Percentiles rank a stretch among this genome's conserved stretches.
phyloP scores from a whole-genome alignment of 2,329 filamentous ascomycete genomes.

The Ophiostoma sp. region DNA sequence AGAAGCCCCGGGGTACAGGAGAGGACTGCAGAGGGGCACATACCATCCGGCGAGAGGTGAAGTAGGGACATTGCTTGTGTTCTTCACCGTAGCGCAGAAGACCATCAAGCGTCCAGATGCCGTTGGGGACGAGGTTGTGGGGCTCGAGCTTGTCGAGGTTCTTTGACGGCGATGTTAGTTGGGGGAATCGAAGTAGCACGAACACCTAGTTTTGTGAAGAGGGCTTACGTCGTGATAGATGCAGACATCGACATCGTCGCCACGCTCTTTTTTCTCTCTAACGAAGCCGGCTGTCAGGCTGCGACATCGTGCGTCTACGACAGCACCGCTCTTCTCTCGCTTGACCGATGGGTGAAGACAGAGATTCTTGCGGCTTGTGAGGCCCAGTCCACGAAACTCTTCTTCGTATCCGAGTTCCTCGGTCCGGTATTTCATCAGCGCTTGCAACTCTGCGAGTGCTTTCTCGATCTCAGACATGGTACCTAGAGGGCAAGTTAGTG shows the following conservation, averaged over 20 bases:
- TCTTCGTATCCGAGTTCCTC: slow-evolving; percentile 85
- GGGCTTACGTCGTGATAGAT: slow-evolving; percentile 79
- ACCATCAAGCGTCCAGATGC: slow-evolving; percentile 91
- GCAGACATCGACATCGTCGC: slow-evolving; percentile 90
- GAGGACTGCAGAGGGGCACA: slow-evolving; percentile 27
- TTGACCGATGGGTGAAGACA: slow-evolving; percentile 96
- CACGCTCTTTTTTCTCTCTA: slow-evolving; percentile 92
- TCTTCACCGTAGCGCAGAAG: slow-evolving; percentile 86
- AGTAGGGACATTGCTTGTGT: slow-evolving; percentile 96
- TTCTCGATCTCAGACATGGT: slow-evolving; percentile 99
- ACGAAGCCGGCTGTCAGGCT: slow-evolving; percentile 95
- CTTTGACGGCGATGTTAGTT: slow-evolving; percentile 35
- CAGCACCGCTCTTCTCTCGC: slow-evolving; percentile 85
- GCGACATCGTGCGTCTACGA: slow-evolving; percentile 93
- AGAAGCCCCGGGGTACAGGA: background rate
- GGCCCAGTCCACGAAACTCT: slow-evolving; percentile 83
- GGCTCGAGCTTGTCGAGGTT: slow-evolving; percentile 93
- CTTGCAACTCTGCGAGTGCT: slow-evolving; percentile 83
- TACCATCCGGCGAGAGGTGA: slow-evolving; percentile 90
- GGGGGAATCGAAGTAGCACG: background rate
- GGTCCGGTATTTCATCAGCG: slow-evolving; percentile 88
- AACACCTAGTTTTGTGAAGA: background rate
- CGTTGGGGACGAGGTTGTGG: slow-evolving; percentile 88
- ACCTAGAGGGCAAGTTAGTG: slow-evolving; percentile 38
- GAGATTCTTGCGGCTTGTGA: slow-evolving; percentile 95